Percentiles rank a stretch among this genome's conserved stretches.
Conservation (phyloP, 208 protist genomes). For the Leishmania aethiopica region DNA sequence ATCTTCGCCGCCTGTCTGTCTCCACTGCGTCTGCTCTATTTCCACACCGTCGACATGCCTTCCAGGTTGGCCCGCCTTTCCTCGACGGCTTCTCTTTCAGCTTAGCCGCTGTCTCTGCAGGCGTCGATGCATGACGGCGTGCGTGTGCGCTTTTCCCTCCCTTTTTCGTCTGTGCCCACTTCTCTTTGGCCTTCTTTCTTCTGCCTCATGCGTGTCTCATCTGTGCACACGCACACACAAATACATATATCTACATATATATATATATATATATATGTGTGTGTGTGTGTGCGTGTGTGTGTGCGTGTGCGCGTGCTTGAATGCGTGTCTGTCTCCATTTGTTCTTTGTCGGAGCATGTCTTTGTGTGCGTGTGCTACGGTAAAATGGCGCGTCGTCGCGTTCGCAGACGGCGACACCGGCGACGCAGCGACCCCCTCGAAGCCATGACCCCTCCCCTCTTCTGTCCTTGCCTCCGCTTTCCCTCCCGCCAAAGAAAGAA, state of each 20-base stretch:
- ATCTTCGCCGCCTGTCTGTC: background rate
- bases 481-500: background rate
- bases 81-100: background rate
- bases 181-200: background rate
- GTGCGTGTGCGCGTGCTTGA: background rate
- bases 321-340: background rate
- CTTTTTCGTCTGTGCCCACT: background rate
- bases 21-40: background rate
- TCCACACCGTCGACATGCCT: background rate
- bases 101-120: background rate
- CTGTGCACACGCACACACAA: background rate
- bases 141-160: background rate
- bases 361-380: background rate
- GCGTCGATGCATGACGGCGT: background rate
- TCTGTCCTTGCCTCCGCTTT: no score
- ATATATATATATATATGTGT: background rate
- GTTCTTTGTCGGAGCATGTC: background rate
- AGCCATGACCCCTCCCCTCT: background rate
- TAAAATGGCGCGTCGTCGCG: background rate
- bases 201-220: no score
- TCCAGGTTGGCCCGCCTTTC: no score
- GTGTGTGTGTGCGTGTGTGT: no score
- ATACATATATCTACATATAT: background rate
- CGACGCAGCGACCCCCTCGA: background rate
- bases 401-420: background rate